Base-by-base conservation (phyloP, 192 early-diverging fungal species). In the Lobosporangium transversale region DNA sequence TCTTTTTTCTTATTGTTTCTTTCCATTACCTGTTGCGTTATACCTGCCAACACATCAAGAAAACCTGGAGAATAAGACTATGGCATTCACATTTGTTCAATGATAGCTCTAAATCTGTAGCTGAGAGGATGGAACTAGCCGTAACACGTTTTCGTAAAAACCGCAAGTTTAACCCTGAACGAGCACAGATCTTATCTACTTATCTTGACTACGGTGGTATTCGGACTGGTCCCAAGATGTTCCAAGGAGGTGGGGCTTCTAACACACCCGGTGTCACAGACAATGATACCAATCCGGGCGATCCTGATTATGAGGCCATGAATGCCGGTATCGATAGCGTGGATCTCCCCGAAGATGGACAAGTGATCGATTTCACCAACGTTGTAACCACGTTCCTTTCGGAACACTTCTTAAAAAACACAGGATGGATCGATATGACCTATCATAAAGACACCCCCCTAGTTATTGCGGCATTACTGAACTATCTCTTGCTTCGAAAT, bases 181-280 rank as follows among this genome's bases (percentile, higher is more conserved):
- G 79, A 17, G 68, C 75, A 2, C 52, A 62, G 49, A 83, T 88
- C 40, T 68, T 88, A 57, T 73, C 78, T 17, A 59, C 67, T 30
- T 88, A 88, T 45, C 68, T 88, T 24, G 57, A 61, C 17, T 86
- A 82, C 62, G 87, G 87, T 10, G 87, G 87, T 11, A 81, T 88
- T 40, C 60, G 70, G 1, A 73, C 83, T 0, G 83, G 85, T 1
- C 87, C 63, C 17, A 88, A 86, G 35, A 68, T 66, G 2, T 88
- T 83, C 53, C 61, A 80, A 18, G 85, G 87, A 12, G 69, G 80
- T 17, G 67, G 37, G 7, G 37, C 37, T 14, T 7, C 75, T 0
- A 67, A 59, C 9, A 51, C 58, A 14, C 61, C 75, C 2, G 81
- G 81, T 37, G 74, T 61, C 0, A 20, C 45, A 1, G 75, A 62